These are phyloP conservation scores for Amanita rubescens DNA, from an alignment of 768 basidiomycete species.

Conservation along the genomic window DNA sequence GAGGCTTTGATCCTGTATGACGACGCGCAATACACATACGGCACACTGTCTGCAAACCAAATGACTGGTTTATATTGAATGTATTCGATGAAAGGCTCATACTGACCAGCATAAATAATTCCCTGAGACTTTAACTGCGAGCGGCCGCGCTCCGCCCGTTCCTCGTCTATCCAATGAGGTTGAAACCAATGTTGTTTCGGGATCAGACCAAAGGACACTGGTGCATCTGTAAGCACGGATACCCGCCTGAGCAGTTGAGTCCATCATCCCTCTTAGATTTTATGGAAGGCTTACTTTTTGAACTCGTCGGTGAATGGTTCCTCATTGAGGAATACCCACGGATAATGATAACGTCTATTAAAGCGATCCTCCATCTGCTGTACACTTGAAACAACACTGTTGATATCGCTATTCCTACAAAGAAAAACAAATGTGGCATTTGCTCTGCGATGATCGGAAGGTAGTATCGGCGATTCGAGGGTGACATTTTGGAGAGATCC, in stretches of 20 bases:
- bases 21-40: constrained; percentile 37
- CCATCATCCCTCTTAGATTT: background rate
- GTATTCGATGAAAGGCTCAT: constrained; percentile 2
- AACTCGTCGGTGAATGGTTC: constrained; percentile 69
- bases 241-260: constrained; percentile 32
- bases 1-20: background rate
- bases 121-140: constrained; percentile 54
- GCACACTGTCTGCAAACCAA: constrained; percentile 50
- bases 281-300: constrained; percentile 38
- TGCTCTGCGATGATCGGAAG: constrained; percentile 30
- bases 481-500: background rate
- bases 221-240: constrained; percentile 46
- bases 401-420: constrained; percentile 46
- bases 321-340: constrained; percentile 84
- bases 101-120: constrained; percentile 54
- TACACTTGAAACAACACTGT: constrained; percentile 47
- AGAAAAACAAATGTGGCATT: constrained; percentile 83
- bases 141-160: constrained; percentile 49
- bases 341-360: constrained; percentile 69
- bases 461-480: background rate
- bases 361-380: constrained; percentile 76
- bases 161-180: constrained; percentile 76
- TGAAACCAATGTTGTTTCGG: constrained; percentile 73
- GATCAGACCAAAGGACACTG: constrained; percentile 65
- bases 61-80: constrained; percentile 1